Base-by-base conservation (phyloP, 2,329 filamentous ascomycete species). In the Neopestalotiopsis sp. region DNA sequence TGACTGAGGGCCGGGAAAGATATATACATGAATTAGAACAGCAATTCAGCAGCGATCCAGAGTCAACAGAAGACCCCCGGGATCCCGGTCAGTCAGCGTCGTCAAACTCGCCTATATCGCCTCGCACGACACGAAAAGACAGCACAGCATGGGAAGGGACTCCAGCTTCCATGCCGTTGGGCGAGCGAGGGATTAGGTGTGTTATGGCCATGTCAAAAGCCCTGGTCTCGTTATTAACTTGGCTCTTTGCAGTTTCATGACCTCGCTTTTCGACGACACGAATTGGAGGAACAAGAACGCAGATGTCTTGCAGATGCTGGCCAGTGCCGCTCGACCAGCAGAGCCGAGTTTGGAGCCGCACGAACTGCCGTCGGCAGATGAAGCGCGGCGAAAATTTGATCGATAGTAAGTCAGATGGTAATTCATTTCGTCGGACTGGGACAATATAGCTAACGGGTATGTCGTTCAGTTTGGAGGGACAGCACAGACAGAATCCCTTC, bases 11-110 rank as follows among this genome's bases (percentile, higher is more conserved):
- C 10, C 10, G 10, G 6, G 2, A 38, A 38, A 73, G 71, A n/a
- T 63, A 70, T 24, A 74, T 78, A 38, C 67, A 74, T 45, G 71
- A 74, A 13, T 70, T 79, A 13, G 77, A 79, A 66, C 66, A 75
- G 53, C 70, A 71, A 61, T 68, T 76, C n/a, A 68, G 62, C 5
- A 32, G 5, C n/a, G 12, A 13, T 14, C 56, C 56, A 58, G 56
- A 32, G n/a, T 20, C n/a, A 10, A 30, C 56, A 13, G 56, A 28
- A 49, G 42, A 58, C 0, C 5, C n/a, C 61, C 70, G 17, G 67
- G 59, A 24, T 40, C 63, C 30, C 13, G 67, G 12, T 42, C 24
- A 14, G 42, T 40, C 24, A 10, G 17, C 24, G 59, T 65, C 59
- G 4, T 66, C 12, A 14, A 34, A 32, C 57, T 57, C 40, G 32